phyloP scores from a whole-genome alignment of 2,329 filamentous ascomycete genomes.

The Rutstroemia sp. region DNA sequence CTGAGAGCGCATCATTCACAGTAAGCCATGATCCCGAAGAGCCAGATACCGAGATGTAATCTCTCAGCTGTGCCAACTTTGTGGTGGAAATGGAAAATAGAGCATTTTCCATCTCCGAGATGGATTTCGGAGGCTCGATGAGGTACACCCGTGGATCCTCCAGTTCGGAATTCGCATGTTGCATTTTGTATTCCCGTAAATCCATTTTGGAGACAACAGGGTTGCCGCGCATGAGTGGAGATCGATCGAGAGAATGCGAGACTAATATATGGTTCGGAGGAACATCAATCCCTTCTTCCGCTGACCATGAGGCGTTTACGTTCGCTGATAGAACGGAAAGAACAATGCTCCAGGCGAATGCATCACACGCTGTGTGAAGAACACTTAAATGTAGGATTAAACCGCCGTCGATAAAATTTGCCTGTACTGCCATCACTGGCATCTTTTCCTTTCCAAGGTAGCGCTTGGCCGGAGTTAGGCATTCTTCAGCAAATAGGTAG shows the following conservation, averaged over 20 bases:
- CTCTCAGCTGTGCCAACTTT: not conserved
- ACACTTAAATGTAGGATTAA: slow-evolving; percentile 5
- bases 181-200: not conserved
- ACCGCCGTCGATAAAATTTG: slow-evolving; percentile 5
- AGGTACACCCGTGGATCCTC: not conserved
- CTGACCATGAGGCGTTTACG: not conserved
- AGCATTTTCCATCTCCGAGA: not conserved
- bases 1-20: not conserved
- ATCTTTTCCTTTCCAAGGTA: not conserved
- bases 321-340: not conserved
- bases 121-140: not conserved
- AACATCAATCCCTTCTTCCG: not conserved
- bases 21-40: not conserved
- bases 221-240: slow-evolving; percentile 1
- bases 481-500: not conserved
- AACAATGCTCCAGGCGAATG: not conserved
- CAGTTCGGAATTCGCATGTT: not conserved
- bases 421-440: not conserved
- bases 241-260: not conserved
- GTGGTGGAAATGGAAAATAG: not conserved
- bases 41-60: not conserved
- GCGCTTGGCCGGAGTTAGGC: not conserved
- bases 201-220: not conserved
- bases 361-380: slow-evolving; percentile 2
- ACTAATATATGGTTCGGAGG: not conserved